These are phyloP conservation scores for Coemansia sp. DNA, from an alignment of 192 early-diverging fungal species.

Conservation along the genomic window DNA sequence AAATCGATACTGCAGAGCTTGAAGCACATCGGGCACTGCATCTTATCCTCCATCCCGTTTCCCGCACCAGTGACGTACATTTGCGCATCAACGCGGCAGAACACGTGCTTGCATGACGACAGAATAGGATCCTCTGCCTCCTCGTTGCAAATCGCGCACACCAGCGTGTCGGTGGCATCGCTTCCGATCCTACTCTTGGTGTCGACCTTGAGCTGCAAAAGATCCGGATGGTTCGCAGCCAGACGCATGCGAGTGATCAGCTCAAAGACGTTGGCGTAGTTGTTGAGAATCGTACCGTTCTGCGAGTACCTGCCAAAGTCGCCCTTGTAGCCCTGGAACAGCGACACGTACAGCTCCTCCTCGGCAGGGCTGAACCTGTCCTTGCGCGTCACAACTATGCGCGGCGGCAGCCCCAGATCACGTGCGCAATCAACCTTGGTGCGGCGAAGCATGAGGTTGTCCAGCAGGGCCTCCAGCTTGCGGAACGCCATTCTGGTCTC, in stretches of 20 bases:
- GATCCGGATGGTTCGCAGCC: conserved; percentile 85
- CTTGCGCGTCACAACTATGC: conserved; percentile 74
- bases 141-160: conserved; percentile 85
- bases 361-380: conserved; percentile 89
- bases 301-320: conserved; percentile 80
- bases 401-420: conserved; percentile 84
- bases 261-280: conserved; percentile 94
- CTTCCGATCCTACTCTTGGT: conserved; percentile 29
- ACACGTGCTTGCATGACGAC: conserved; percentile 82
- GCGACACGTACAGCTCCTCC: conserved; percentile 82
- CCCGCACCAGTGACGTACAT: conserved; percentile 43
- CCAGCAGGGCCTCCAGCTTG: conserved; percentile 74
- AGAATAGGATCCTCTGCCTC: conserved; percentile 84
- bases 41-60: conserved; percentile 26
- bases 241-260: conserved; percentile 84
- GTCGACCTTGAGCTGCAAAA: conserved; percentile 63
- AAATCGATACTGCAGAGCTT: conserved; percentile 72
- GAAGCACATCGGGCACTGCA: conserved; percentile 80
- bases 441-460: conserved; percentile 85
- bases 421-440: conserved; percentile 87
- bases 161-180: conserved; percentile 63
- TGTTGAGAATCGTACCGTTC: conserved; percentile 80
- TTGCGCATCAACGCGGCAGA: conserved; percentile 82
- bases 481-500: conserved; percentile 61
- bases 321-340: conserved; percentile 71